A percentile compares a stretch with the other conserved stretches of the same genome.
Evolutionary conservation across 768 basidiomycete genomes (phyloP).

Genomic region (Udeniomyces megalosporus): DNA sequence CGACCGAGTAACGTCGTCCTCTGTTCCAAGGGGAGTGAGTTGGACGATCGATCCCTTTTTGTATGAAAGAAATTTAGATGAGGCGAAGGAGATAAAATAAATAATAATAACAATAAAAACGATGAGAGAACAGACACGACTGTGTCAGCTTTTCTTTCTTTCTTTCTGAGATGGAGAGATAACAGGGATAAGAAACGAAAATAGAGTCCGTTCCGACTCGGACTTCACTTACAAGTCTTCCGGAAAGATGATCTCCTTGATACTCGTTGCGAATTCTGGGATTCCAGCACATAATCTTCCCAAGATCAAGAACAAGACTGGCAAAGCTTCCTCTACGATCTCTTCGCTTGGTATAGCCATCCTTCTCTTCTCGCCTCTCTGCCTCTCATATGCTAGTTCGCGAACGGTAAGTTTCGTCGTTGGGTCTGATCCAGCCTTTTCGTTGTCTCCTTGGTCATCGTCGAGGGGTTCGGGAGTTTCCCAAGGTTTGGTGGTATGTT

Average conservation of each 20-base stretch:
- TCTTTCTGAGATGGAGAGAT: too few species aligned
- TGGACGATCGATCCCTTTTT: conserved; percentile 47
- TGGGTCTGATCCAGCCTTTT: too few species aligned
- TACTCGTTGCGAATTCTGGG: conserved; percentile 39
- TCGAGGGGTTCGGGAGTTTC: conserved; percentile 23
- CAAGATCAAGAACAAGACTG: conserved; percentile 60
- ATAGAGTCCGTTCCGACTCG: too few species aligned
- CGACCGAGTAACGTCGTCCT: conserved; percentile 61
- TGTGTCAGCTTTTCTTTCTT: too few species aligned
- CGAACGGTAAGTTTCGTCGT: too few species aligned
- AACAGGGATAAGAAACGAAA: too few species aligned
- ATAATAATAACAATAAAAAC: background rate
- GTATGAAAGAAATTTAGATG: background rate
- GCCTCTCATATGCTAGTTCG: too few species aligned
- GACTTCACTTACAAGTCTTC: conserved; percentile 42
- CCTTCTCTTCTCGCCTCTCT: conserved; percentile 41
- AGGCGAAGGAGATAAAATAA: background rate
- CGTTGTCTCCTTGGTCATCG: too few species aligned
- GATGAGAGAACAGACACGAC: too few species aligned
- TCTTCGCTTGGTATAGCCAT: conserved; percentile 35
- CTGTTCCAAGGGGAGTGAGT: conserved; percentile 45
- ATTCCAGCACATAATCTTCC: conserved; percentile 53
- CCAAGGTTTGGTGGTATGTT: background rate
- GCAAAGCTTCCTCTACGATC: conserved; percentile 57
- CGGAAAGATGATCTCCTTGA: conserved; percentile 59